phyloP scores from a whole-genome alignment of 441 rosid species.

The Hura crepitans region DNA sequence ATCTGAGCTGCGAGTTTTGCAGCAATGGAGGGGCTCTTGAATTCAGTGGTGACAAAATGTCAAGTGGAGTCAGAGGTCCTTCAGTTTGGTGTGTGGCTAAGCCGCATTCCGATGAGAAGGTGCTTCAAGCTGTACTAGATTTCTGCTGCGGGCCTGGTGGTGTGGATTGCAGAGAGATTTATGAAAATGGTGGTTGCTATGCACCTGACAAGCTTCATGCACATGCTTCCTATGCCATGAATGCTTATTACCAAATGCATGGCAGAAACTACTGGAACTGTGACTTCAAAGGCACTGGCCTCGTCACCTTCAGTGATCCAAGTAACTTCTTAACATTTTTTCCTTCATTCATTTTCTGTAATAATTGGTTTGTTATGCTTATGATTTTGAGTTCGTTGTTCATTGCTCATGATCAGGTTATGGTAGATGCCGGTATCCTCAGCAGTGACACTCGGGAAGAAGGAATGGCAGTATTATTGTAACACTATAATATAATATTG shows the following conservation, averaged over 20 bases:
- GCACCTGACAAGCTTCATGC: conserved; percentile 52
- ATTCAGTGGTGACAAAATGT: conserved; percentile 38
- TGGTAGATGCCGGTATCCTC: conserved; percentile 51
- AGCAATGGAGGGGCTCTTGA: conserved; percentile 33
- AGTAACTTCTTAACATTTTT: conserved; percentile 33
- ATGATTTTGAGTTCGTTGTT: background rate
- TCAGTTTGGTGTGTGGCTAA: conserved; percentile 75
- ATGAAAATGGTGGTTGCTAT: conserved; percentile 44
- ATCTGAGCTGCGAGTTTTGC: conserved; percentile 56
- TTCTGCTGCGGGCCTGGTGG: conserved; percentile 69
- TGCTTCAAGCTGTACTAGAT: conserved; percentile 51
- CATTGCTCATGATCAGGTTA: conserved; percentile 40
- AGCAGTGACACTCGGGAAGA: conserved; percentile 32
- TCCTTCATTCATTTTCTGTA: background rate
- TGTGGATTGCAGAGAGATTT: conserved; percentile 61
- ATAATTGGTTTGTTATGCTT: background rate
- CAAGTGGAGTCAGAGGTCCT: conserved; percentile 39
- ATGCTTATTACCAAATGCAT: conserved; percentile 63
- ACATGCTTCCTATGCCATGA: conserved; percentile 67
- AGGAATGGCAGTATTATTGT: background rate
- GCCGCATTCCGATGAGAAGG: conserved; percentile 57
- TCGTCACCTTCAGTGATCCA: conserved; percentile 64
- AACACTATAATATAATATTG: too few species aligned
- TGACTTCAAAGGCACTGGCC: conserved; percentile 62
- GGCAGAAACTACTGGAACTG: conserved; percentile 80